Evolutionary conservation across 768 basidiomycete species (phyloP).

Genomic region (Tremella mesenterica): DNA sequence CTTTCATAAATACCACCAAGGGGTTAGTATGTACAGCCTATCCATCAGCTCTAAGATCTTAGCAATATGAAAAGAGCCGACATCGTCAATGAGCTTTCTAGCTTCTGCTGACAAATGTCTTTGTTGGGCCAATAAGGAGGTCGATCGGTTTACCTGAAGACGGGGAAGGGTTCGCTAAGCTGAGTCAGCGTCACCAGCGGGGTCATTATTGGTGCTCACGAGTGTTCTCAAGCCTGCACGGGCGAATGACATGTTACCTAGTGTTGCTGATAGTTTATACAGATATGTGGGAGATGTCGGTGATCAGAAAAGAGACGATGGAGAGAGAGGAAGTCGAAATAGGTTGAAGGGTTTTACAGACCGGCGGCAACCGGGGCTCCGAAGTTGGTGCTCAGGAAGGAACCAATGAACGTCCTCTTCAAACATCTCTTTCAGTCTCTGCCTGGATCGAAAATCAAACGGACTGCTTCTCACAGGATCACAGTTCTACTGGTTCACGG

Average conservation of each 20-base stretch:
- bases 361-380: no score
- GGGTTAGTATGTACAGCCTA: constrained; percentile 65
- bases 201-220: constrained; percentile 16
- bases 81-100: constrained; percentile 42
- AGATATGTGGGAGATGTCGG: neutral
- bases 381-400: no score
- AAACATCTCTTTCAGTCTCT: no score
- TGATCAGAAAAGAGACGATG: neutral
- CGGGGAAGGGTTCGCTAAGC: constrained; percentile 38
- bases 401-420: no score
- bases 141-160: constrained; percentile 29
- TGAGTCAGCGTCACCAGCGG: constrained; percentile 9
- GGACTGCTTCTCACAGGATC: no score
- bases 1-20: constrained; percentile 97
- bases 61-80: constrained; percentile 9
- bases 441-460: no score
- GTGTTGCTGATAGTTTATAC: neutral
- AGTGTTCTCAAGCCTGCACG: constrained; percentile 37
- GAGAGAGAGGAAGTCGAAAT: no score
- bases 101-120: constrained; percentile 36
- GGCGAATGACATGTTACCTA: constrained; percentile 36
- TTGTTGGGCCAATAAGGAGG: constrained; percentile 25
- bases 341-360: no score
- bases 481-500: no score
- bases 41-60: neutral